Evolutionary conservation across 192 early-diverging fungal species (phyloP).

Genomic region (Borealophlyctis nickersoniae): DNA sequence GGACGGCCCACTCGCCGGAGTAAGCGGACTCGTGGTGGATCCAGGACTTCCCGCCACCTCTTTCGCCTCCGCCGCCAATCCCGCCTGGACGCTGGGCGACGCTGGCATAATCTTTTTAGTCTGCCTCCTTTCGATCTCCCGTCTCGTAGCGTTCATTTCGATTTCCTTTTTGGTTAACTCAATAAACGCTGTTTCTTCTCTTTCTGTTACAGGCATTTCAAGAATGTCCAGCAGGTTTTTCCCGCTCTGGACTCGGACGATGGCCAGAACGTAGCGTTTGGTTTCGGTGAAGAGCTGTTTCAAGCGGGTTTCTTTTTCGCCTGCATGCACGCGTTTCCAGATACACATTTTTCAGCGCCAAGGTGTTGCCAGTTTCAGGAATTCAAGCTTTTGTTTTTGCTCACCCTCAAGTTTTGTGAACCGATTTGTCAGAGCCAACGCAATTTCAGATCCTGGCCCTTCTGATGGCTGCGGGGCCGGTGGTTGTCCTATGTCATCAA

Average conservation of each 20-base stretch:
- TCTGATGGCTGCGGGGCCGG: conserved; percentile 29
- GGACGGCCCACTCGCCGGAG: too few relatives aligned
- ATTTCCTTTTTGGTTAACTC: conserved; percentile 25
- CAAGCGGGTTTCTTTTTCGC: conserved; percentile 33
- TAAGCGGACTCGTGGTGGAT: not conserved
- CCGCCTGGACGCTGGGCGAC: too few relatives aligned
- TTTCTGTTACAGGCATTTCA: conserved; percentile 63
- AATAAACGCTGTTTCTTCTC: conserved; percentile 67
- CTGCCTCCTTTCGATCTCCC: conserved; percentile 10
- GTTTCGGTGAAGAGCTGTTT: conserved; percentile 81
- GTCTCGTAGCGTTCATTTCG: conserved; percentile 4
- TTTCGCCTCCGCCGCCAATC: too few relatives aligned
- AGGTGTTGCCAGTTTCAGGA: too few relatives aligned
- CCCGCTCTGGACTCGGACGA: conserved; percentile 84
- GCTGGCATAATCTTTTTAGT: not conserved
- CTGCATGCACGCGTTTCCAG: not conserved
- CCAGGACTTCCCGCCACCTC: not conserved
- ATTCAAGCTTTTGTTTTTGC: too few relatives aligned
- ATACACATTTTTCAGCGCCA: not conserved
- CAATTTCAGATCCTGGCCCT: conserved; percentile 49
- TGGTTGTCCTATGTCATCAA: conserved; percentile 43
- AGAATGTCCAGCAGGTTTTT: conserved; percentile 81
- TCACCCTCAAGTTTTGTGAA: conserved; percentile 47
- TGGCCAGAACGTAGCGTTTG: conserved; percentile 80
- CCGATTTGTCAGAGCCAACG: conserved; percentile 68